Base-by-base conservation (phyloP, 495 filamentous ascomycete genomes). In the Apiosordaria backusii region DNA sequence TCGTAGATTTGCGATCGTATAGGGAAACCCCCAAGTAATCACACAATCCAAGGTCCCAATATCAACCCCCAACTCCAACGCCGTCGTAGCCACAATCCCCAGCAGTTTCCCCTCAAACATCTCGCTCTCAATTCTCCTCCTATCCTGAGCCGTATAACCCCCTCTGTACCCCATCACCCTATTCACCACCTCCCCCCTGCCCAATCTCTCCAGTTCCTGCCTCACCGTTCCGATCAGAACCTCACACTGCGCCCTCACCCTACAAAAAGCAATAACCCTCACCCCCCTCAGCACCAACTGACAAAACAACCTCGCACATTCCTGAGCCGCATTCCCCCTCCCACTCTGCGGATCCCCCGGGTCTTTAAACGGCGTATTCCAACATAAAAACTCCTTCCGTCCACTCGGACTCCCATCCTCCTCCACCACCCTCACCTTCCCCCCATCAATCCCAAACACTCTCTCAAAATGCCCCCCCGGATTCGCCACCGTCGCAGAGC, bases 311-410 rank as follows among this genome's bases (percentile, higher is more conserved):
- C 89, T 89, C 24, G 96, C 91, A 5, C 92, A 89, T 77, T 99
- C 96, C 19, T 85, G 82, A 74, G 93, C 86, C 23, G 87, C 88
- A 75, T 94, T 89, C 26, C 90, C 92, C 50, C 95, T 86, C 6
- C 94, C 94, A 64, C 90, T 95, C 0, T 90, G 85, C 13, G 93
- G 92, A 75, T 98, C 95, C 7, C 81, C 80, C 1, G 93, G 91
- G 71, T 97, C 95, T 79, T 92, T 97, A 79, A 88, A 97, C 2
- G 95, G 96, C 1, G 96, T 97, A 68, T 98, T 98, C 95, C 95
- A 99, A 78, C 92, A 97, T 7, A 99, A 76, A 64, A 98, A 98
- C 74, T 97, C 93, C 71, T 99, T 99, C 25, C 92, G 83, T 6
- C 95, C 71, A 68, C 92, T 91, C 1, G 95, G 96, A 3, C 93